These are phyloP conservation scores for Termitomyces sp. DNA, from an alignment of 768 basidiomycete genomes.

Conservation along the genomic window DNA sequence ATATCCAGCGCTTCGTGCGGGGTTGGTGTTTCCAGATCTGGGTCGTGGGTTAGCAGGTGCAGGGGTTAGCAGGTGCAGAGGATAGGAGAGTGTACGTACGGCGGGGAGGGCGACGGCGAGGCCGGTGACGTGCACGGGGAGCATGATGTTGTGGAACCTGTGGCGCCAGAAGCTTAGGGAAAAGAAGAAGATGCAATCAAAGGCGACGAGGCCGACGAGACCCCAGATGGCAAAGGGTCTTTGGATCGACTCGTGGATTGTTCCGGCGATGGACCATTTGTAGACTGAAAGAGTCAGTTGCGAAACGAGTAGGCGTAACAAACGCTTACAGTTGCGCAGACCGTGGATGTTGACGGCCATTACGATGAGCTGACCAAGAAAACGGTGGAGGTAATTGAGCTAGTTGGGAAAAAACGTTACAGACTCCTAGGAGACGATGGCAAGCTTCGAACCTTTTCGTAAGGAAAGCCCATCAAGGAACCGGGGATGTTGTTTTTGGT, in stretches of 20 bases:
- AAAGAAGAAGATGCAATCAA: slow-evolving; percentile 58
- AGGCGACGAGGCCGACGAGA: slow-evolving; percentile 39
- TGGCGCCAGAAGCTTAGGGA: slow-evolving; percentile 52
- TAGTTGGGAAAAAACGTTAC: slow-evolving; percentile 20
- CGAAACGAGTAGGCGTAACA: background rate
- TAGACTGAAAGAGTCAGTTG: slow-evolving; percentile 40
- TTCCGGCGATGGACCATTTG: slow-evolving; percentile 40
- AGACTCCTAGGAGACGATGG: background rate
- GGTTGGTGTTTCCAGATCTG: slow-evolving; percentile 47
- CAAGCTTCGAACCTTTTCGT: slow-evolving; percentile 51
- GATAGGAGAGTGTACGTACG: slow-evolving; percentile 33
- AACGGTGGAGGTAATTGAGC: slow-evolving; percentile 76
- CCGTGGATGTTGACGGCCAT: slow-evolving; percentile 56
- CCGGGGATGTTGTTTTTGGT: slow-evolving; percentile 68
- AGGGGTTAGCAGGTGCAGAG: slow-evolving; percentile 3
- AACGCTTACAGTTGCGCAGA: slow-evolving; percentile 45
- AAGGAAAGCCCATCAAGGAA: slow-evolving; percentile 52
- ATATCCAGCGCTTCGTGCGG: slow-evolving; percentile 46
- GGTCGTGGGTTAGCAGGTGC: background rate
- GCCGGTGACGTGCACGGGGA: slow-evolving; percentile 52
- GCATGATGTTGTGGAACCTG: slow-evolving; percentile 61
- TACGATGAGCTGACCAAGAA: slow-evolving; percentile 53
- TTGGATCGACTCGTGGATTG: slow-evolving; percentile 27
- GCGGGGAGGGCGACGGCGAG: slow-evolving; percentile 51
- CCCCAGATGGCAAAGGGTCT: slow-evolving; percentile 41